Base-by-base conservation (phyloP, 2,329 filamentous ascomycete species). In the Lachnellula willkommii region DNA sequence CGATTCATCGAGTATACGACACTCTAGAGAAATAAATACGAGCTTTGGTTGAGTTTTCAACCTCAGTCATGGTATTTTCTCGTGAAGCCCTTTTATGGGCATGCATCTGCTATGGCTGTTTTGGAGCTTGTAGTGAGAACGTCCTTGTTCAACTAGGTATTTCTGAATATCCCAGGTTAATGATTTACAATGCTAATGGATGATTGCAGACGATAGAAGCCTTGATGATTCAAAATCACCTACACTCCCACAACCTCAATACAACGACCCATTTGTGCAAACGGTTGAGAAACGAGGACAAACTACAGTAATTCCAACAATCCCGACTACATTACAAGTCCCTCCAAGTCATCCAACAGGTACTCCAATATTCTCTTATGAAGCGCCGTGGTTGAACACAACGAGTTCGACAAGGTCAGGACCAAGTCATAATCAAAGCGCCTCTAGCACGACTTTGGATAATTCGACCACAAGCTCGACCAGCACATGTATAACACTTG, bases 21-120 rank as follows among this genome's bases (percentile, higher is more conserved):
- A 26, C 17, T 50, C 17, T 26, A 5, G 2, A 14, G n/a, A 6
- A 14, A 17, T 42, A 9, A 24, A 24, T 45, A 45, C 42, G 20
- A 45, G 20, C 20, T 24, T 22, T 45, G 42, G 20, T 17, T 24
- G 15, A 45, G 15, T 17, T 45, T 5, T 45, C 3, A 2, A 45
- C 6, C 42, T 45, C 20, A 61, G 48, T 45, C 50, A 65, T 64
- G 61, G 45, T 57, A 42, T 53, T 55, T 37, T 59, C 49, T 22
- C 50, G 37, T 51, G 26, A 48, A 52, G 26, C 37, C 32, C 14
- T 61, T 12, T 46, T 62, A 36, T 60, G 60, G 59, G 48, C 46
- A 26, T 45, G 53, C 24, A 54, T 61, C 26, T 55, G 57, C 42
- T 55, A 47, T 49, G 36, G 55, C 24, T 45, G 49, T 45, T 47